Conservation (phyloP, 352 stramenopile genomes). For the Sclerospora graminicola region DNA sequence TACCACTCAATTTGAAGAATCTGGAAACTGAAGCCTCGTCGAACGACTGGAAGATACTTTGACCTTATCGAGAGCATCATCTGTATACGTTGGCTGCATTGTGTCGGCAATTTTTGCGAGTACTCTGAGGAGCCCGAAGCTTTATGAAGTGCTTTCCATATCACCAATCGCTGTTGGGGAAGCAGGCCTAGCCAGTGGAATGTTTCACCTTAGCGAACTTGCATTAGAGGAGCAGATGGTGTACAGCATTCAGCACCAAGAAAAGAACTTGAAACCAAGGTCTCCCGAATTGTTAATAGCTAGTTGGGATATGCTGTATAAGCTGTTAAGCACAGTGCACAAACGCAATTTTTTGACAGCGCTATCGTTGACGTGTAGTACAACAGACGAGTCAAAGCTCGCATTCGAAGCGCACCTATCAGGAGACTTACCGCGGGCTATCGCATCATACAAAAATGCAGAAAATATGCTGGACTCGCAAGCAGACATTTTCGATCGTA, state of each 20-base stretch:
- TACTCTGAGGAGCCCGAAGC: conserved; percentile 21
- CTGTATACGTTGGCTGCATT: conserved; percentile 24
- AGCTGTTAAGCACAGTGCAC: conserved; percentile 50
- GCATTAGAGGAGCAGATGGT: conserved; percentile 59
- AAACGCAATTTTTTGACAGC: conserved; percentile 58
- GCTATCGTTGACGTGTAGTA: conserved; percentile 41
- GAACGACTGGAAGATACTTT: conserved; percentile 14
- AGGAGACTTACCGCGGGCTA: conserved; percentile 58
- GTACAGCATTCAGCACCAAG: conserved; percentile 8
- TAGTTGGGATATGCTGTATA: conserved; percentile 66
- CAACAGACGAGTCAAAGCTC: conserved; percentile 38
- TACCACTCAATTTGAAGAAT: conserved; percentile 24
- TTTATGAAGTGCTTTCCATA: conserved; percentile 26
- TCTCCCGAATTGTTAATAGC: conserved; percentile 18
- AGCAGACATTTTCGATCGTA: conserved; percentile 27
- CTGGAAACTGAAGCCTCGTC: conserved; percentile 7
- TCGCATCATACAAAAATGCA: conserved; percentile 63
- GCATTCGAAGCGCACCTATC: conserved; percentile 54
- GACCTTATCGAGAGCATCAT: conserved; percentile 16
- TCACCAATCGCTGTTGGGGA: conserved; percentile 31
- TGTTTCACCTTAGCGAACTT: conserved; percentile 46
- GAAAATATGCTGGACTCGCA: conserved; percentile 33
- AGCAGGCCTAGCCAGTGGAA: conserved; percentile 51
- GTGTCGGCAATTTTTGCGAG: conserved; percentile 41
- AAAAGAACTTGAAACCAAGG: not conserved